Conservation (phyloP, 139 green algal species). For the Chlamydomonas incerta region DNA sequence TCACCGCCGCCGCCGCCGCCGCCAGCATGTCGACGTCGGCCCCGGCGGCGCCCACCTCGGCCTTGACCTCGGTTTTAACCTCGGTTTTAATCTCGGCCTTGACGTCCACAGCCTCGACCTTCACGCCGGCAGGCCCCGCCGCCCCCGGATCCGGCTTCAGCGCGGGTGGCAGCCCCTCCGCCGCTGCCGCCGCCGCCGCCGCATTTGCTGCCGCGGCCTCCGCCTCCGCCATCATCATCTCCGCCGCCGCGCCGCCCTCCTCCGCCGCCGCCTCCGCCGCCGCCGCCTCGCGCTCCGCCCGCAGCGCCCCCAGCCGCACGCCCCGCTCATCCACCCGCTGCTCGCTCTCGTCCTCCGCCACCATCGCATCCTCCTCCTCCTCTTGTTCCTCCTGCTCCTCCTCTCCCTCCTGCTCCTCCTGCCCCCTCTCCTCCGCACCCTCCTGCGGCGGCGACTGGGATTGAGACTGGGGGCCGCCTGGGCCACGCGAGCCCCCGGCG, state of each 20-base stretch:
- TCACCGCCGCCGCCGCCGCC: background rate
- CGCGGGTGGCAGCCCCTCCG: background rate
- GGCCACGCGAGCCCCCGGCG: too few relatives aligned
- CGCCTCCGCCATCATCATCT: background rate
- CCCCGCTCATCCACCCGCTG: conserved; percentile 2
- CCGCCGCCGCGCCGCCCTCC: background rate
- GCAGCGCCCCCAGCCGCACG: conserved; percentile 32
- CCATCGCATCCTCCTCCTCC: conserved; percentile 15
- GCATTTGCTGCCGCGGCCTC: background rate
- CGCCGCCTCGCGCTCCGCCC: conserved; percentile 18
- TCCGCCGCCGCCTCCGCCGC: conserved; percentile 6
- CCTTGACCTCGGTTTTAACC: background rate
- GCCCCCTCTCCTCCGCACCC: background rate
- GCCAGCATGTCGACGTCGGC: background rate
- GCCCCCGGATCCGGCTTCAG: background rate
- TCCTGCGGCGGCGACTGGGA: too few relatives aligned
- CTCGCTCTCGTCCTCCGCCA: conserved; percentile 40
- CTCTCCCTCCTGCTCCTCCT: background rate
- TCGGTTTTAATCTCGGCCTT: background rate
- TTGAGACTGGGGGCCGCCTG: too few relatives aligned
- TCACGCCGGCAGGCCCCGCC: background rate
- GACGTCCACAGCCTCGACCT: background rate
- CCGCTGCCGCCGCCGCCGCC: background rate
- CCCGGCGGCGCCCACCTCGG: background rate
- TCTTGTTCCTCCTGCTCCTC: background rate